Evolutionary conservation across 2,329 filamentous ascomycete genomes (phyloP), one percentile per base, ranked within the genome.

Genomic region (Aschersonia sp.): DNA sequence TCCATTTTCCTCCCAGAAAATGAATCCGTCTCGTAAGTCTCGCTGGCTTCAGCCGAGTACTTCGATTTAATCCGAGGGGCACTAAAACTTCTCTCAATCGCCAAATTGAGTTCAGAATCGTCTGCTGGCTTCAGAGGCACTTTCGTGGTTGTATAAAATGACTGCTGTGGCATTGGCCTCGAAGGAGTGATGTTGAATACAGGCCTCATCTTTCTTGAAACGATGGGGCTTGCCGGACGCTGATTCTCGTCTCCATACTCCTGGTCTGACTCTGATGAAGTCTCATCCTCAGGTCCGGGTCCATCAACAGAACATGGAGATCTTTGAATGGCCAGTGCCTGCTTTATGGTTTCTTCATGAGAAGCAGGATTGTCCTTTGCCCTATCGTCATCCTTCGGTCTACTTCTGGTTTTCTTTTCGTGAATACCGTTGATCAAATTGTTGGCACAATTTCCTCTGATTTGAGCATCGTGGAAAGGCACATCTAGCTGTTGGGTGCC

Each of bases 71-170:
- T 60, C 35, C 70, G 69, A 0, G 74, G 72, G 22, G 65, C 69
- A 48, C 72, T 77, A 51, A 70, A 67, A 53, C 73, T 71, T 32
- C 70, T 70, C 53, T 69, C 70, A 58, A 72, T 76, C 43, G 63
- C 53, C 50, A 70, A 61, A 48, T 67, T 64, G 35, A 74, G 63
- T 47, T 75, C 66, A 56, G 73, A 65, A 58, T 84, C 63, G 56
- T 77, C 82, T 30, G 80, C 79, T 4, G 79, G 70, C 61, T 86
- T 87, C 41, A 89, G 65, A 1, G 84, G 84, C 5, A 89, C 78
- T 63, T 88, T 89, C 30, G 82, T 84, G 0, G 85, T 79, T 0
- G 85, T 89, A 60, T 84, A 77, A 52, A 83, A 76, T 3, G 58
- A 54, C 48, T 71, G 69, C 12, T 62, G 65, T n/a, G 62, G 65